A percentile compares a stretch with the other conserved stretches of the same genome.
These are phyloP conservation scores for Psilocybe sp. DNA, from an alignment of 768 basidiomycete genomes.

Conservation along the genomic window DNA sequence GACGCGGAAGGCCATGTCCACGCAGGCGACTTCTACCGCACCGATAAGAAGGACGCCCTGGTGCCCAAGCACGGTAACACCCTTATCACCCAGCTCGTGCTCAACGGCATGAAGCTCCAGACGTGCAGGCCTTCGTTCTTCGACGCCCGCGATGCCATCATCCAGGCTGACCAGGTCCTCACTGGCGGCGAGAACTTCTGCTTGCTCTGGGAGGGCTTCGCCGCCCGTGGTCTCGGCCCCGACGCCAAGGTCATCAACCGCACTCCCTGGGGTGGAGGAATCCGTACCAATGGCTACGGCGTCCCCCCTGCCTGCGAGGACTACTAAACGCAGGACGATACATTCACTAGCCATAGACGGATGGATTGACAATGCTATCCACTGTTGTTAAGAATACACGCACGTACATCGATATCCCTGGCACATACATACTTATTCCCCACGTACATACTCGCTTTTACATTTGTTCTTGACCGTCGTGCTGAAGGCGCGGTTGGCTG, in stretches of 20 bases:
- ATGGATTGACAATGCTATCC: no score
- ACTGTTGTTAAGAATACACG: no score
- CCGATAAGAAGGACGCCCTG: slow-evolving; percentile 50
- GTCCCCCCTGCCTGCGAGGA: background rate
- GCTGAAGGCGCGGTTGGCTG: no score
- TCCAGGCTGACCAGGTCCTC: slow-evolving; percentile 85
- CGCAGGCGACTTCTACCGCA: slow-evolving; percentile 70
- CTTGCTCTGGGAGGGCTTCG: slow-evolving; percentile 82
- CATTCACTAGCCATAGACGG: no score
- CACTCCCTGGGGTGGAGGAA: slow-evolving; percentile 93
- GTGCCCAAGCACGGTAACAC: slow-evolving; percentile 94
- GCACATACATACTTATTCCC: no score
- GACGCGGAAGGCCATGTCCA: slow-evolving; percentile 62
- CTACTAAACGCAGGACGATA: background rate
- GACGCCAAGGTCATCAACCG: slow-evolving; percentile 72
- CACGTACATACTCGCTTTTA: no score
- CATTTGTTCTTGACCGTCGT: no score
- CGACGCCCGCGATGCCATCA: slow-evolving; percentile 85
- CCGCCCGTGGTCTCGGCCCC: slow-evolving; percentile 74
- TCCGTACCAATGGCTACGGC: slow-evolving; percentile 54
- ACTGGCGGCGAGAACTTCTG: slow-evolving; percentile 95
- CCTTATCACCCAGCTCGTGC: slow-evolving; percentile 75
- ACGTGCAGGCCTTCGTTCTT: slow-evolving; percentile 90
- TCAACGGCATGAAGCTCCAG: slow-evolving; percentile 95
- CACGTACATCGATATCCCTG: no score